A percentile compares a stretch with the other conserved stretches of the same genome.
phyloP scores from a whole-genome alignment of 1,284 basidiomycete genomes.

The Fomitopsis palustris region DNA sequence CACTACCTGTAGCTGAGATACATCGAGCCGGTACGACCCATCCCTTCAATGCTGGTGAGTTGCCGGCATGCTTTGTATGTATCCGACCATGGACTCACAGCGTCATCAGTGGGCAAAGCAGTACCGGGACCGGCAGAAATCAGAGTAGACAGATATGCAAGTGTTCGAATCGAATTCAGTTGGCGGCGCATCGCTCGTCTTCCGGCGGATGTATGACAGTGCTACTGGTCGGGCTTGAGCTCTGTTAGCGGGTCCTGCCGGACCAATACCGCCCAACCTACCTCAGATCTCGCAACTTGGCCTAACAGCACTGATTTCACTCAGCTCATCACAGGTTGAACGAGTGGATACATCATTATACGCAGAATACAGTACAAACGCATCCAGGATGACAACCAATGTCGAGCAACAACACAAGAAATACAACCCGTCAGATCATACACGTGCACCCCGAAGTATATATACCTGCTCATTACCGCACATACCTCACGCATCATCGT shows the following conservation, averaged over 20 bases:
- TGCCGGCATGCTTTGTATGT: neutral
- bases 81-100: neutral
- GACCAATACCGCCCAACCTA: too few species aligned
- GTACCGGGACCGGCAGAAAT: constrained; percentile 19
- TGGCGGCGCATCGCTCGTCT: neutral
- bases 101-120: constrained; percentile 32
- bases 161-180: neutral
- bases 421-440: neutral
- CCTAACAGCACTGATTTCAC: neutral
- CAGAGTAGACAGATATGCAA: neutral
- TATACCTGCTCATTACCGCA: neutral
- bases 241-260: too few species aligned
- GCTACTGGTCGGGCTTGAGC: too few species aligned
- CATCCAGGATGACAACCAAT: neutral
- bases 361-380: neutral
- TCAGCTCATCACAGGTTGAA: neutral
- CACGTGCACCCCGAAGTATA: neutral
- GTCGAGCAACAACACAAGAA: neutral
- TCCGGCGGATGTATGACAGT: too few species aligned
- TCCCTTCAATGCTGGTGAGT: constrained; percentile 64
- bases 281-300: too few species aligned
- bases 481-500: neutral
- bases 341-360: neutral
- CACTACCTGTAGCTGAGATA: constrained; percentile 19
- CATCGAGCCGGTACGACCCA: constrained; percentile 47